Evolutionary conservation across 2,329 filamentous ascomycete species (phyloP), one percentile per base, ranked within the genome.

Genomic region (Trichophyton simii): DNA sequence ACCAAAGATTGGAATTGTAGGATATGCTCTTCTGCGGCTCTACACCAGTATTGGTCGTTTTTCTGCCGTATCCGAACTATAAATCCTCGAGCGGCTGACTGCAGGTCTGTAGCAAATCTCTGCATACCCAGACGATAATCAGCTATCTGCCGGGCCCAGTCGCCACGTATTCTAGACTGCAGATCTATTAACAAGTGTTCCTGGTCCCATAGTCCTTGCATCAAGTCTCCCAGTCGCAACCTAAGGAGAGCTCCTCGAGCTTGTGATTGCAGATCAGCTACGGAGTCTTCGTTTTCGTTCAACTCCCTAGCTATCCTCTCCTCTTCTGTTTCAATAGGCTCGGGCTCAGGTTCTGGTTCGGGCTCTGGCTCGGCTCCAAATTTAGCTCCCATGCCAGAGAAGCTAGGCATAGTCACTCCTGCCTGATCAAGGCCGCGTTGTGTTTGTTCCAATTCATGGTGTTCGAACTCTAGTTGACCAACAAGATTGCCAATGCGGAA

Each of bases 401-500:
- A 99, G 77, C 90, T 96, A 44, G 94, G 94, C 91, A 99, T 96
- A 70, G 84, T 95, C 65, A 92, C 83, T 60, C 95, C 95, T 65
- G 95, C 86, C 74, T 94, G 95, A 77, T 99, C 94, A 54, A 99
- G 83, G 55, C 94, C 94, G 71, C 96, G 96, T 71, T 99, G 94
- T 76, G 91, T 96, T 64, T 91, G 90, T 74, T 99, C 94, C 31
- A 99, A 81, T 71, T 99, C 95, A 77, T 97, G 92, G 69, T 97
- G 90, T 70, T 96, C 94, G 69, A 99, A 99, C 72, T 97, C 89
- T 3, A 99, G 83, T 71, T 99, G 92, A 38, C 94, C 94, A 61
- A 99, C 90, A 50, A 99, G 80, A 69, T 99, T 99, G 15, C 92
- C 94, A 69, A 99, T 99, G 7, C 91, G 86, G 73, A 99, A 97